Conservation (phyloP, 495 filamentous ascomycete species). For the Aspergillus carlsbadensis region DNA sequence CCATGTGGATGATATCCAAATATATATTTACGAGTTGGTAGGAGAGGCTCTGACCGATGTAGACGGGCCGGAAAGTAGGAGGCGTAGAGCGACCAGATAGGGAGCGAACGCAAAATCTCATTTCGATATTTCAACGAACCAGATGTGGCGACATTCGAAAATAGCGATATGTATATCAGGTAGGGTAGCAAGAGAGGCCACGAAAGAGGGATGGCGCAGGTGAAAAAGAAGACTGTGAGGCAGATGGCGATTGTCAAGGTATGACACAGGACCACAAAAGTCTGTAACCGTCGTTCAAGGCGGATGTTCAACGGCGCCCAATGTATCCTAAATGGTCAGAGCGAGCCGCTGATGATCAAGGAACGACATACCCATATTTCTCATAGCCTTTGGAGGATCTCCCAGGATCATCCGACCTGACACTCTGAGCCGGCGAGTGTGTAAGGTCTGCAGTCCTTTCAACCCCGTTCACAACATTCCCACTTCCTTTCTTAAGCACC, state of each 20-base stretch:
- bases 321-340: constrained; percentile 54
- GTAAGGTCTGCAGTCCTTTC: neutral
- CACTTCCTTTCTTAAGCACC: neutral
- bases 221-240: constrained; percentile 83
- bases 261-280: constrained; percentile 79
- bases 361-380: constrained; percentile 16
- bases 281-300: constrained; percentile 82
- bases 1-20: constrained; percentile 98
- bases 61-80: constrained; percentile 88
- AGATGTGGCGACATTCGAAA: constrained; percentile 71
- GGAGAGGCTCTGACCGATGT: constrained; percentile 74
- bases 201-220: constrained; percentile 82
- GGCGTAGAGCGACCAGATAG: constrained; percentile 84
- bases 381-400: neutral
- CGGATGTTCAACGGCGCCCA: constrained; percentile 90
- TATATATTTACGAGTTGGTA: constrained; percentile 88
- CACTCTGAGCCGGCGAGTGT: neutral
- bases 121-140: constrained; percentile 74
- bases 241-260: constrained; percentile 75
- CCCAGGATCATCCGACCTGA: neutral
- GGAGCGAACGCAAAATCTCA: constrained; percentile 67
- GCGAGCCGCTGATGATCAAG: too few relatives aligned
- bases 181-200: constrained; percentile 95
- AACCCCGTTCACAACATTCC: neutral
- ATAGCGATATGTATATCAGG: constrained; percentile 73